phyloP scores from a whole-genome alignment of 2,329 filamentous ascomycete genomes.

The Exserohilum rostratum region DNA sequence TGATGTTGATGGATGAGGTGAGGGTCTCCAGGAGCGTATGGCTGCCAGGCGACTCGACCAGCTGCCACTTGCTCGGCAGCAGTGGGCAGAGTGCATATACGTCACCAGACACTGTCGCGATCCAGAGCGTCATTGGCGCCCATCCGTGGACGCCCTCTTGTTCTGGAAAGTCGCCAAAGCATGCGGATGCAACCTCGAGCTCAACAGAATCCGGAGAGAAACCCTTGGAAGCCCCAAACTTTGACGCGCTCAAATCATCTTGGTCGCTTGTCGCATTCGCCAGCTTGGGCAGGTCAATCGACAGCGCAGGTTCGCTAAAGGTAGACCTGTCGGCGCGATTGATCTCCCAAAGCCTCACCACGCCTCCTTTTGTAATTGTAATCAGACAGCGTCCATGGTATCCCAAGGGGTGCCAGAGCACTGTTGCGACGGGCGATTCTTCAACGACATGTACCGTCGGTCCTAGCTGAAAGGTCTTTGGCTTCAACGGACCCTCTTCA shows the following conservation, averaged over 20 bases:
- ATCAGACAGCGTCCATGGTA: constrained; percentile 81
- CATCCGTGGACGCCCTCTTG: constrained; percentile 69
- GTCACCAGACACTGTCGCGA: constrained; percentile 93
- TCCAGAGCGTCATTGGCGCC: constrained; percentile 95
- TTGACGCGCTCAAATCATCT: constrained; percentile 81
- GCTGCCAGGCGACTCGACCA: constrained; percentile 41
- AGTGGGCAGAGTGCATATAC: constrained; percentile 93
- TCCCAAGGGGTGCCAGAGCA: constrained; percentile 91
- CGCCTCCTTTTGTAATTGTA: constrained; percentile 85
- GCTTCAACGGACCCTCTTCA: constrained; percentile 71
- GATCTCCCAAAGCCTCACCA: constrained; percentile 89
- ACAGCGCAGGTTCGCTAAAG: constrained; percentile 81
- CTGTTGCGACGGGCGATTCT: constrained; percentile 78
- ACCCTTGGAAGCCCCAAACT: constrained; percentile 73
- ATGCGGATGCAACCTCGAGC: constrained; percentile 90
- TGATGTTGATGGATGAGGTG: constrained; percentile 80
- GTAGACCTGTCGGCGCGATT: constrained; percentile 83
- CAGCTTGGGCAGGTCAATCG: constrained; percentile 87
- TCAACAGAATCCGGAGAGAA: constrained; percentile 91
- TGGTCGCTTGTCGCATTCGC: constrained; percentile 81
- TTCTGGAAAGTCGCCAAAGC: constrained; percentile 75
- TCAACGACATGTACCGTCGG: constrained; percentile 91
- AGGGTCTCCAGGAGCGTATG: constrained; percentile 80
- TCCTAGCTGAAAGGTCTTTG: constrained; percentile 89
- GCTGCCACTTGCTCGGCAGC: constrained; percentile 84